Percentiles rank a stretch among this genome's conserved stretches.
These are phyloP conservation scores for Cupressus sempervirens DNA, from an alignment of 75 land plant genomes.

Conservation along the genomic window DNA sequence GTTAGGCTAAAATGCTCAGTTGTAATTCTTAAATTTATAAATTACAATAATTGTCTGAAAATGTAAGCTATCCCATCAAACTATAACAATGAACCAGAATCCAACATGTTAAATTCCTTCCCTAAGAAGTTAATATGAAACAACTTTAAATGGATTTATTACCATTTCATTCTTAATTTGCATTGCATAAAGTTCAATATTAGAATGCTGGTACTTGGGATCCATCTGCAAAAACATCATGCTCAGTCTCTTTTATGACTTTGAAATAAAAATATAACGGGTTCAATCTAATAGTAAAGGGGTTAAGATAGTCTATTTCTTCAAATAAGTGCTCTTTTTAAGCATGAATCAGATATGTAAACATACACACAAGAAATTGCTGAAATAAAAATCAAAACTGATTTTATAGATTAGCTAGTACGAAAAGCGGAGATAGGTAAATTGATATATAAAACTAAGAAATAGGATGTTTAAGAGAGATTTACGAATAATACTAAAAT, in stretches of 20 bases:
- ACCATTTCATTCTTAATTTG: constrained; percentile 24
- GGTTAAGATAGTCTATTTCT: too few species aligned
- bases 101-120: neutral
- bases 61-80: neutral
- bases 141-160: neutral
- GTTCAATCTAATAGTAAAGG: too few species aligned
- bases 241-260: neutral
- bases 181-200: constrained; percentile 76
- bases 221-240: constrained; percentile 66
- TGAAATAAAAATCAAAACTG: too few species aligned
- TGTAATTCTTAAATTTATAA: neutral
- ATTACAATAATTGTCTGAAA: constrained; percentile 7
- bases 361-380: too few species aligned
- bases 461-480: too few species aligned
- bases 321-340: too few species aligned
- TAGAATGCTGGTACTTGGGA: constrained; percentile 66
- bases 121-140: constrained; percentile 3
- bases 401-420: too few species aligned
- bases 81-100: neutral
- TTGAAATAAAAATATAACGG: too few species aligned
- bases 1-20: neutral
- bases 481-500: too few species aligned
- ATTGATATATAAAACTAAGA: too few species aligned
- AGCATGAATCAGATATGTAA: too few species aligned
- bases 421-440: too few species aligned